Conservation (phyloP, 108 stramenopile species). For the Cyclotella atomus region DNA sequence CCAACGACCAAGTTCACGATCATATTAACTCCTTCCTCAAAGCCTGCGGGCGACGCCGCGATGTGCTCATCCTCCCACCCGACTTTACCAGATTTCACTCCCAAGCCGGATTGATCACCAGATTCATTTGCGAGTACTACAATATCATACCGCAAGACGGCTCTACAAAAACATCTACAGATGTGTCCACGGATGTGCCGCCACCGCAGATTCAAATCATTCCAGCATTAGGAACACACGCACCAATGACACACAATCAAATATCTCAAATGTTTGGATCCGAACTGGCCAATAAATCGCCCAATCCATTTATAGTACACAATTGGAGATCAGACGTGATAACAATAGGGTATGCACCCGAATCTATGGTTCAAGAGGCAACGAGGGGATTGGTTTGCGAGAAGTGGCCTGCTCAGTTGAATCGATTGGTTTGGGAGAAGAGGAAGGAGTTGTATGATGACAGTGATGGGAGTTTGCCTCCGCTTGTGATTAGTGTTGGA, state of each 20-base stretch:
- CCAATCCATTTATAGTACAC: conserved; percentile 83
- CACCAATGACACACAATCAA: conserved; percentile 88
- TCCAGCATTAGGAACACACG: conserved; percentile 94
- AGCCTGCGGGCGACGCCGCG: conserved; percentile 64
- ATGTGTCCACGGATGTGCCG: neutral
- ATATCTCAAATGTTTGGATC: conserved; percentile 85
- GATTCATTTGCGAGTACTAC: conserved; percentile 87
- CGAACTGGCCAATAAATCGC: conserved; percentile 44
- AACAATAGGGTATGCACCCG: conserved; percentile 90
- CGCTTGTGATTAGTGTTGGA: conserved; percentile 88
- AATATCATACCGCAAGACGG: conserved; percentile 44
- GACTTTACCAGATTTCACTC: conserved; percentile 94
- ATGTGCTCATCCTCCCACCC: conserved; percentile 89
- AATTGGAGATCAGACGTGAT: conserved; percentile 96
- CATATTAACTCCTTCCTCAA: conserved; percentile 57
- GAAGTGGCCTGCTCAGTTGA: conserved; percentile 95
- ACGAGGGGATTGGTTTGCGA: conserved; percentile 68
- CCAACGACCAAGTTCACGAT: conserved; percentile 44
- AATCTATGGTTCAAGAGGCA: conserved; percentile 75
- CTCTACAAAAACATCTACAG: neutral
- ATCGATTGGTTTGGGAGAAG: conserved; percentile 91
- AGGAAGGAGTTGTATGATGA: conserved; percentile 36
- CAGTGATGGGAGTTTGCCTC: conserved; percentile 32
- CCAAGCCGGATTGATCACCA: conserved; percentile 84
- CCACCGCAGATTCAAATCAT: conserved; percentile 72